Evolutionary conservation across 2,329 filamentous ascomycete species (phyloP).

Genomic region (Trichoderma afroharzianum): DNA sequence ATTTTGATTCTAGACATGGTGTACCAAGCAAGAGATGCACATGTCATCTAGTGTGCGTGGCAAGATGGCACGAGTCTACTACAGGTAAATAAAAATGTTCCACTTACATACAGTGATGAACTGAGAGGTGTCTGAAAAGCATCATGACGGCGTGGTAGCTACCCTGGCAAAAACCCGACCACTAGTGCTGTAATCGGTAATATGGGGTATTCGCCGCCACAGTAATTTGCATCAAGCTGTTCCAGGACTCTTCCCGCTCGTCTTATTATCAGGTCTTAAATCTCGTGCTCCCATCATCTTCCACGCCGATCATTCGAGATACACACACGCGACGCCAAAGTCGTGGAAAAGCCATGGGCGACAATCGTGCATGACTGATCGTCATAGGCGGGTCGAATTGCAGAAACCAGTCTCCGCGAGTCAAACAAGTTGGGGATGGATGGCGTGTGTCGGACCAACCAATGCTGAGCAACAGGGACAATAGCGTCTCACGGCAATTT

Average conservation of each 20-base stretch:
- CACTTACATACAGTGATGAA: background rate
- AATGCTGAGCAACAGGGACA: slow-evolving; percentile 12
- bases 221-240: background rate
- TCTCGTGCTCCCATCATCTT: background rate
- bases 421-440: slow-evolving; percentile 15
- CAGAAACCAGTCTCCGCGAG: slow-evolving; percentile 12
- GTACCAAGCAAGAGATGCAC: background rate
- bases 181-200: background rate
- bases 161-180: background rate
- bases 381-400: slow-evolving; percentile 13
- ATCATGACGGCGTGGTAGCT: background rate
- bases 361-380: slow-evolving; percentile 11
- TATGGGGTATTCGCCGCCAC: background rate
- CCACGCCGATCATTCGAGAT: background rate
- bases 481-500: slow-evolving; percentile 20
- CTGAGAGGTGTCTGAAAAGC: no score
- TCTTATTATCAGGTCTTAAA: background rate
- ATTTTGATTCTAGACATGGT: background rate
- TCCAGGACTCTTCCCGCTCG: no score
- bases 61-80: background rate
- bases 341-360: background rate
- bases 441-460: slow-evolving; percentile 12
- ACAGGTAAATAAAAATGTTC: background rate
- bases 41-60: background rate
- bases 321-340: background rate